Evolutionary conservation across 139 green algal species (phyloP), one percentile per base, ranked within the genome.

Genomic region (Desmodesmus armatus): DNA sequence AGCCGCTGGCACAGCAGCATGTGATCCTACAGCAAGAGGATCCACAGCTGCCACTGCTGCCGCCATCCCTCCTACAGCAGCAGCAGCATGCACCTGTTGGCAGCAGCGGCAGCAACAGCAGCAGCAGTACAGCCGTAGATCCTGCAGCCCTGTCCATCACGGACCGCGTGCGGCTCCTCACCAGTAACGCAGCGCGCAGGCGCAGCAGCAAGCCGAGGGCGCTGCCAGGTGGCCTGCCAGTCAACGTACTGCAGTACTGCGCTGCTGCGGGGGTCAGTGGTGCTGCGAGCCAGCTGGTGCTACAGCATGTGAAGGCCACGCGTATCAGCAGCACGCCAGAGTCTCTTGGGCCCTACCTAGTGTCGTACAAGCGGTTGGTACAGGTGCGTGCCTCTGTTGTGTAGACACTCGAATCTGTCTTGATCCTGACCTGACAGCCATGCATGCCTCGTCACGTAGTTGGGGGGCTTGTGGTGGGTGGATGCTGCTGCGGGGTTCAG

Each of bases 161-260:
- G 40, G 76, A 82, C 15, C 76, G 76, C 15, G 76, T 82, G 21
- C 62, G n/a, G n/a, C 37, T 82, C 35, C 76, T 82, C 35, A 53
- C 55, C 53, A 15, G 31, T 33, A 40, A 27, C 35, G 27, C 37
- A 37, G 3, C 5, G 7, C 37, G 41, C 33, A 33, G 5, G 4
- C 6, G 15, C 29, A 40, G n/a, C 39, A 7, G 41, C 67, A 19
- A 2, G 7, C 1, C 35, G 7, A 3, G 5, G 1, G 29, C 5
- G 19, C 35, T 69, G 31, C 29, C 9, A 29, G 33, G 41, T 23
- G n/a, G n/a, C n/a, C n/a, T n/a, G n/a, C n/a, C n/a, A n/a, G 25
- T n/a, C 55, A 23, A 55, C 0, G 55, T 82, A 5, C 31, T 82
- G 9, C 9, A 39, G 0, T 25, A 6, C 37, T 82, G 76, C 55